Percentiles rank a stretch among this genome's conserved stretches.
Evolutionary conservation across 2,329 filamentous ascomycete species (phyloP).

Genomic region (Pestalotiopsis sp.): DNA sequence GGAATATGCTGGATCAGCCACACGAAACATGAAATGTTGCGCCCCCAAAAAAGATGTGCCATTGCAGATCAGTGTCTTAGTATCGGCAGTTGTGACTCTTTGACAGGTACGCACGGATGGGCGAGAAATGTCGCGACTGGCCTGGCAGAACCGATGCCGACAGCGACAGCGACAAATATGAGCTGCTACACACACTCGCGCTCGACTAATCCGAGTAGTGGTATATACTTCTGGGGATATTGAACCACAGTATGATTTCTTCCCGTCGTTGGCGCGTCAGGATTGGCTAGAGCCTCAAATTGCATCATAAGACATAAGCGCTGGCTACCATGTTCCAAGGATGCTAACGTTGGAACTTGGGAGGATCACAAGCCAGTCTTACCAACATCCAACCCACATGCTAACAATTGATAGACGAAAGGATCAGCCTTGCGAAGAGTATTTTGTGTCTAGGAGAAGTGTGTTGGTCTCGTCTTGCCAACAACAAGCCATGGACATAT

Average conservation of each 20-base stretch:
- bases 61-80: slow-evolving; percentile 5
- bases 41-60: neutral
- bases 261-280: neutral
- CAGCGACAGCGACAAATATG: neutral
- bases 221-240: neutral
- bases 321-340: neutral
- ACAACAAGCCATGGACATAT: neutral
- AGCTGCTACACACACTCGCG: too few species aligned
- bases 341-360: neutral
- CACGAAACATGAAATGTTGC: slow-evolving; percentile 6
- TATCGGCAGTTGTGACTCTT: slow-evolving; percentile 9
- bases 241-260: neutral
- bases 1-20: slow-evolving; percentile 1
- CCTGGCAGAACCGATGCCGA: neutral
- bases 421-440: slow-evolving; percentile 3
- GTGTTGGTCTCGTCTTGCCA: too few species aligned
- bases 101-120: slow-evolving; percentile 7
- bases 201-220: neutral
- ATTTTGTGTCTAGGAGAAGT: neutral
- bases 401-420: neutral
- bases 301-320: slow-evolving; percentile 11
- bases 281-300: slow-evolving; percentile 2
- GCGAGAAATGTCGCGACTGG: neutral
- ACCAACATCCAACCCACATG: neutral
- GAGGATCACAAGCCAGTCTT: neutral